These are phyloP conservation scores for Solanum chacoense DNA, from an alignment of 305 asterid species.

Conservation along the genomic window DNA sequence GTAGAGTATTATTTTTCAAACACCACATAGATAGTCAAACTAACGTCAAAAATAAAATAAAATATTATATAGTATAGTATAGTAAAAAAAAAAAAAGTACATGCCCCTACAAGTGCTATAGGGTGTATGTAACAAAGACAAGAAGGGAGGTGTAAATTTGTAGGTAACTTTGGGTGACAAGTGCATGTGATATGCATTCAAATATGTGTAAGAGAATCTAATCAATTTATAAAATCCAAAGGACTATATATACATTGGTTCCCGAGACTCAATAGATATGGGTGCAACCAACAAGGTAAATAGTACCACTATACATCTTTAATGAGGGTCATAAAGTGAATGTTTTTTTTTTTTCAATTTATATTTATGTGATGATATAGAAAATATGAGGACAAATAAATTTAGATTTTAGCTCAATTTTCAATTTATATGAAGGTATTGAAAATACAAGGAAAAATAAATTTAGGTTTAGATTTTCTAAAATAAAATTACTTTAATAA, in stretches of 20 bases:
- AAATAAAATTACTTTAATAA: no score
- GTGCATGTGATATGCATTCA: conserved; percentile 47
- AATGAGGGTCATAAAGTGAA: not conserved
- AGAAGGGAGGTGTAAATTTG: conserved; percentile 2
- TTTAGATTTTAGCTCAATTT: no score
- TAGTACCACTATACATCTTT: not conserved
- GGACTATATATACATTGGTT: conserved; percentile 15
- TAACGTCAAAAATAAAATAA: not conserved
- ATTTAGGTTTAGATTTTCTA: not conserved
- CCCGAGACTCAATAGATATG: conserved; percentile 18
- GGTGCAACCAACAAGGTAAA: conserved; percentile 1
- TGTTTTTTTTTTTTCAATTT: no score
- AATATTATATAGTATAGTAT: not conserved
- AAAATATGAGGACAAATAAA: not conserved
- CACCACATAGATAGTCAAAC: conserved; percentile 20
- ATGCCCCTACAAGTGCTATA: not conserved
- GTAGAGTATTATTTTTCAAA: not conserved
- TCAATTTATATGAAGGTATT: not conserved
- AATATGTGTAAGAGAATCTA: conserved; percentile 40
- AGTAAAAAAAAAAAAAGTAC: not conserved
- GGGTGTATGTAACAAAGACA: conserved; percentile 3
- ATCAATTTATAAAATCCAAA: conserved; percentile 26
- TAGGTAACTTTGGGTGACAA: conserved; percentile 30
- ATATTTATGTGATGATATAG: not conserved
- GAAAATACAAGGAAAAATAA: not conserved